These are phyloP conservation scores for Lachnellula subtilissima DNA, from an alignment of 2,329 filamentous ascomycete species.

Conservation along the genomic window DNA sequence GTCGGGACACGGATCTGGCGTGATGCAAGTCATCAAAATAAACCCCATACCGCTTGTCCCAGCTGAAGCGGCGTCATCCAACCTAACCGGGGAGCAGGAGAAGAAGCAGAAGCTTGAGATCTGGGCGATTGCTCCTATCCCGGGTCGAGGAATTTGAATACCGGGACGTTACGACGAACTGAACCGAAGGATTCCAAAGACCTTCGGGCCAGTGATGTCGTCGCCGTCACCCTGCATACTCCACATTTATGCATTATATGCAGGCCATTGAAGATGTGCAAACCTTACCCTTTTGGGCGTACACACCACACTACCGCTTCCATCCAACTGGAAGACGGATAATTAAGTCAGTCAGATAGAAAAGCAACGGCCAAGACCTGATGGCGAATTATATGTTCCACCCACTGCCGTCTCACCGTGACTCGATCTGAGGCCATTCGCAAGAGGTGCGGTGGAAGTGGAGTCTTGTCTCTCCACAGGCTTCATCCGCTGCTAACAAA, in stretches of 20 bases:
- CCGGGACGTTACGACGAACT: constrained; percentile 2
- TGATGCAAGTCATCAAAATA: neutral
- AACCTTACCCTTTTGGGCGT: neutral
- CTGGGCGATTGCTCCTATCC: neutral
- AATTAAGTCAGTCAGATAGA: neutral
- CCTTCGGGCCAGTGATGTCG: constrained; percentile 7
- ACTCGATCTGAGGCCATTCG: constrained; percentile 1
- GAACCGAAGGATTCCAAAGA: constrained; percentile 11
- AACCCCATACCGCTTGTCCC: neutral
- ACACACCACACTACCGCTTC: neutral
- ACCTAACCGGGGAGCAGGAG: neutral
- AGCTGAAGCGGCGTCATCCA: neutral
- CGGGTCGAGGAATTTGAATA: constrained; percentile 2
- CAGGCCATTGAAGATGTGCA: constrained; percentile 12
- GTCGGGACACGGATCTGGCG: neutral
- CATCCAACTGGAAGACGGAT: neutral
- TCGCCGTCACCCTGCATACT: constrained; percentile 3
- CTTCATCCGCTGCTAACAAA: neutral
- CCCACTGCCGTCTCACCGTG: constrained; percentile 7
- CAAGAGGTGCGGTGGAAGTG: neutral
- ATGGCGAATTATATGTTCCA: constrained; percentile 2
- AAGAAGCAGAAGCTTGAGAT: neutral
- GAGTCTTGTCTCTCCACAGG: neutral
- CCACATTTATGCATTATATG: constrained; percentile 19
- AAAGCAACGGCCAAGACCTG: neutral